phyloP scores from a whole-genome alignment of 192 early-diverging fungal genomes.

The Chytriomyces sp. region DNA sequence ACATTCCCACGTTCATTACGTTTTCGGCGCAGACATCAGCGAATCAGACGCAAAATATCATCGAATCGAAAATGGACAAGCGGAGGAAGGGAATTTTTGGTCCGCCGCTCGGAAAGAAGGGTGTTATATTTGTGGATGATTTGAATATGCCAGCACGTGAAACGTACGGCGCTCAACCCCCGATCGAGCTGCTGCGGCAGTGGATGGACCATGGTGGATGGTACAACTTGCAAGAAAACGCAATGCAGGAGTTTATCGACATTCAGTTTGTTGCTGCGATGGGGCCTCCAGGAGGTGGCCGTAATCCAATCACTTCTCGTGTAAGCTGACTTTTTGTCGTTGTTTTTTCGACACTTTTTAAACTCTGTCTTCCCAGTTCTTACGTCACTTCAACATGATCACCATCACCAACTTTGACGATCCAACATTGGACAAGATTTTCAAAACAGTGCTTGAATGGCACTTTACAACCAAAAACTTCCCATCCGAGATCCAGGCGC shows the following conservation, averaged over 20 bases:
- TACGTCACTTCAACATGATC: slow-evolving; percentile 65
- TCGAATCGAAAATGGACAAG: slow-evolving; percentile 68
- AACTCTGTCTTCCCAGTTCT: slow-evolving; percentile 39
- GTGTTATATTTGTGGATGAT: slow-evolving; percentile 65
- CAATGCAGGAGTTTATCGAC: slow-evolving; percentile 59
- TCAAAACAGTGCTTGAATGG: slow-evolving; percentile 62
- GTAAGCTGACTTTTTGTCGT: slow-evolving; percentile 34
- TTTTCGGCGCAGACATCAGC: slow-evolving; percentile 68
- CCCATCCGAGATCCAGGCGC: slow-evolving; percentile 36
- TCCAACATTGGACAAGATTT: slow-evolving; percentile 55
- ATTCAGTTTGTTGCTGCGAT: slow-evolving; percentile 68
- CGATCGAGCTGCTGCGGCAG: slow-evolving; percentile 65
- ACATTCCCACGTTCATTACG: slow-evolving; percentile 60
- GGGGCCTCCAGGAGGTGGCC: slow-evolving; percentile 66
- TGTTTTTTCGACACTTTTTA: slow-evolving; percentile 16
- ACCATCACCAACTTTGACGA: slow-evolving; percentile 63
- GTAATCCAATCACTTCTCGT: slow-evolving; percentile 60
- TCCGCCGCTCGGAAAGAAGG: slow-evolving; percentile 59
- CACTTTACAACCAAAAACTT: slow-evolving; percentile 62
- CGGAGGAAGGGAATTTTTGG: slow-evolving; percentile 65
- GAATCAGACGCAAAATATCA: slow-evolving; percentile 65
- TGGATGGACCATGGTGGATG: slow-evolving; percentile 71
- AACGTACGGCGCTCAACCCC: slow-evolving; percentile 64
- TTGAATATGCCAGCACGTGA: slow-evolving; percentile 68
- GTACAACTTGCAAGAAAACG: slow-evolving; percentile 61